Conservation (phyloP, 257 asterid genomes). For the Solanum phureja region DNA sequence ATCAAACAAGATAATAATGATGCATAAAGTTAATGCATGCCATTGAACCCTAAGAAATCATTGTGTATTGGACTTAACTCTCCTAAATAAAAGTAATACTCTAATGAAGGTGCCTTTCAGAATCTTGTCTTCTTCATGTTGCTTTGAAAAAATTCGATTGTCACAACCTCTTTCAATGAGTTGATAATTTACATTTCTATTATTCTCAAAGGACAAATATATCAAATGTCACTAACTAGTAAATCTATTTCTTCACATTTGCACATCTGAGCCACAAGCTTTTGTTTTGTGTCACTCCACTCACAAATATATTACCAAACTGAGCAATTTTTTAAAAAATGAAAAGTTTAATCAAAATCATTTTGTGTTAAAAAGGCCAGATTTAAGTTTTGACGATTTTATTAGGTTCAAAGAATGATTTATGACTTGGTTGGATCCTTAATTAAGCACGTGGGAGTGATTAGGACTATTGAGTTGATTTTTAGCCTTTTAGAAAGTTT, state of each 20-base stretch:
- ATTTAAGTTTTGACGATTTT: not conserved
- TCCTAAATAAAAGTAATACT: not conserved
- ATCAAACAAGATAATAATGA: not conserved
- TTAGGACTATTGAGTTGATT: not conserved
- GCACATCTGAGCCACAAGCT: not conserved
- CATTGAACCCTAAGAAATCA: not conserved
- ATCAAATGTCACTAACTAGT: not conserved
- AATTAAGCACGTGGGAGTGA: not conserved
- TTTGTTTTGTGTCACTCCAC: not conserved
- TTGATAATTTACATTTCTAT: not conserved
- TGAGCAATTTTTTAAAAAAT: not conserved
- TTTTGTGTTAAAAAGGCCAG: not conserved
- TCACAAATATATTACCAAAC: not conserved
- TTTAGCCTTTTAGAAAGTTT: not conserved
- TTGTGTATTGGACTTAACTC: not conserved
- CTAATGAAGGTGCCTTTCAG: not conserved
- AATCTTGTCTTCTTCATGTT: not conserved
- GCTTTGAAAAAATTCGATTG: not conserved
- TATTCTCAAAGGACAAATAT: not conserved
- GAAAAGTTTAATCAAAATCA: not conserved
- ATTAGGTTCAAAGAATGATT: not conserved
- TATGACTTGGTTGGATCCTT: not conserved
- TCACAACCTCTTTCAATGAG: not conserved
- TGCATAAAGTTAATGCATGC: not conserved
- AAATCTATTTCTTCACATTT: not conserved